Evolutionary conservation across 768 basidiomycete genomes (phyloP).

Genomic region (Leccinum rimulosum): DNA sequence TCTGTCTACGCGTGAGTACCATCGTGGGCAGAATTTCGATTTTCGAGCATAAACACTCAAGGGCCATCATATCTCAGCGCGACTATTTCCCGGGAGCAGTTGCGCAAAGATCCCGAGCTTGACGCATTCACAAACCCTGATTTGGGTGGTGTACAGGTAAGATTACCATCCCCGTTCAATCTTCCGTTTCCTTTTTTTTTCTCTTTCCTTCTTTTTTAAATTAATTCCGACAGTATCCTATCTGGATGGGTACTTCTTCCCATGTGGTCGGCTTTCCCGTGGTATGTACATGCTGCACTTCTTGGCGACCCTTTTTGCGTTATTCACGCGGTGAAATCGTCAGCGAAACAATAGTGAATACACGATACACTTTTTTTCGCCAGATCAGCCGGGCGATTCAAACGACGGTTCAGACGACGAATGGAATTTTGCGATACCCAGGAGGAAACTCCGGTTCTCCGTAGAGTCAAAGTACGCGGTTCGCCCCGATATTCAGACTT

Average conservation of each 20-base stretch:
- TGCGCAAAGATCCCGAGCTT: slow-evolving; percentile 42
- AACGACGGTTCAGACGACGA: slow-evolving; percentile 16
- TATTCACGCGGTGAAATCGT: neutral
- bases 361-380: slow-evolving; percentile 37
- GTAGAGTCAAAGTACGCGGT: slow-evolving; percentile 36
- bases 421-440: slow-evolving; percentile 37
- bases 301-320: neutral
- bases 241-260: slow-evolving; percentile 21
- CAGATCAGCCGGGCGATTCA: slow-evolving; percentile 31
- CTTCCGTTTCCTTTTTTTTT: neutral
- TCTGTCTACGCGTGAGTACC: slow-evolving; percentile 42
- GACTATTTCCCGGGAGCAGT: slow-evolving; percentile 37
- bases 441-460: slow-evolving; percentile 30
- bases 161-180: neutral
- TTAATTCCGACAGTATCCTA: slow-evolving; percentile 11
- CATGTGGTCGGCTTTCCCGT: slow-evolving; percentile 17
- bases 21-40: neutral
- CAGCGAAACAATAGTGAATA: slow-evolving; percentile 37
- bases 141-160: slow-evolving; percentile 14
- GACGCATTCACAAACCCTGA: slow-evolving; percentile 17
- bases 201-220: neutral
- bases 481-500: neutral
- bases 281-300: slow-evolving; percentile 5
- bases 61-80: slow-evolving; percentile 26
- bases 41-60: slow-evolving; percentile 3